Percentiles rank a stretch among this genome's conserved stretches.
Evolutionary conservation across 2,329 filamentous ascomycete species (phyloP).

Genomic region (Cladophialophora chaetospira): DNA sequence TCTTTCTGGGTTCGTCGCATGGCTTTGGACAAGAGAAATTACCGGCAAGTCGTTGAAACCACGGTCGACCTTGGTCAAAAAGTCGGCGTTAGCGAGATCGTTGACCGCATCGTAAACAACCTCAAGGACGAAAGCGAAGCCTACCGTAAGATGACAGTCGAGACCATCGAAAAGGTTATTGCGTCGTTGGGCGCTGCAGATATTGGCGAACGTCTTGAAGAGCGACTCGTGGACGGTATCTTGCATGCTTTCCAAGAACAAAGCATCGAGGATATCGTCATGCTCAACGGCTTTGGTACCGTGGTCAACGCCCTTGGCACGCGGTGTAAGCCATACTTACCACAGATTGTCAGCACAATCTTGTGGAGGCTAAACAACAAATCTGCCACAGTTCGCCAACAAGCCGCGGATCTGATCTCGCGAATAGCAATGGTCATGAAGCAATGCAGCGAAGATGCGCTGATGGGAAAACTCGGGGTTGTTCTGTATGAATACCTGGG

Average conservation of each 20-base stretch:
- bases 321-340: conserved; percentile 92
- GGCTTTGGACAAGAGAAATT: conserved; percentile 96
- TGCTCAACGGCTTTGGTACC: conserved; percentile 96
- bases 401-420: conserved; percentile 93
- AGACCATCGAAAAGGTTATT: conserved; percentile 95
- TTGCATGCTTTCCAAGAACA: conserved; percentile 97
- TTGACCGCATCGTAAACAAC: conserved; percentile 90
- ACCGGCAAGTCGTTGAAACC: conserved; percentile 95
- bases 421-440: conserved; percentile 99
- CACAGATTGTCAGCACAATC: conserved; percentile 95
- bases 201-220: conserved; percentile 88
- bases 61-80: conserved; percentile 97
- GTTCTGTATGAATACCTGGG: conserved; percentile 97
- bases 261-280: conserved; percentile 90
- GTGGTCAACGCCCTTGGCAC: conserved; percentile 93
- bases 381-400: conserved; percentile 91
- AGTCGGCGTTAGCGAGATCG: conserved; percentile 93
- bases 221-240: conserved; percentile 91
- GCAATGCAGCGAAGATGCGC: conserved; percentile 91
- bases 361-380: conserved; percentile 98
- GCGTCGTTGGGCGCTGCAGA: conserved; percentile 91
- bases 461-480: conserved; percentile 92
- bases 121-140: conserved; percentile 97
- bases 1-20: conserved; percentile 97
- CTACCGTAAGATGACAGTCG: conserved; percentile 98